Evolutionary conservation across 2,329 filamentous ascomycete genomes (phyloP), one percentile per base, ranked within the genome.

Genomic region (Stromatinia cepivora): DNA sequence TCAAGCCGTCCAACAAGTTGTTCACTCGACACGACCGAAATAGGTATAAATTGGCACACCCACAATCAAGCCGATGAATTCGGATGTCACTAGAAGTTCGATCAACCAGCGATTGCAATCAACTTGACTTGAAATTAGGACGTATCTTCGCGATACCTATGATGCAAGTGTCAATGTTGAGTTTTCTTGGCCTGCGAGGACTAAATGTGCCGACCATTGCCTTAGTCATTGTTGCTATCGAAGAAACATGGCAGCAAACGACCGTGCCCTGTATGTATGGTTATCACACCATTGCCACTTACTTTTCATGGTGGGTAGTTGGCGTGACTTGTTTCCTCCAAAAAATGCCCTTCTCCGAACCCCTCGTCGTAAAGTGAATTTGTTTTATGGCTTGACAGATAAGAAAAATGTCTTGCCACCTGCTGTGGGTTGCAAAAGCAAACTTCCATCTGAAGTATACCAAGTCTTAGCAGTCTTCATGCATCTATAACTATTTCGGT

Each of bases 401-500:
- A 39, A 58, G 34, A 36, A 50, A 25, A 7, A 62, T 50, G 45
- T n/a, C 20, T 13, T 62, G 11, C 59, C 7, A 46, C 31, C 22
- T 22, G 20, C 46, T n/a, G 31, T n/a, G 45, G 31, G 1, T 50
- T 20, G 13, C 45, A 62, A 62, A 62, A 62, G 58, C 42, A 62
- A 62, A 62, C 28, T n/a, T 50, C 13, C 13, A 17, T 48, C 36
- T 36, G 22, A 50, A 28, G 22, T 25, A 50, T n/a, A 25, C 45
- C 45, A 62, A 50, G 45, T 7, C 46, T n/a, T 25, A 45, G 17
- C 31, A 36, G 59, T 36, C 10, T 62, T 20, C 20, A 17, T 20
- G 45, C 46, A 62, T 62, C 28, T 62, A 62, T 62, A 62, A 62
- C 28, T 28, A n/a, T 36, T 45, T 22, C n/a, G 59, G 48, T 31